Evolutionary conservation across 805 yeast genomes (phyloP), one percentile per base, ranked within the genome.

Genomic region (Candida orba): DNA sequence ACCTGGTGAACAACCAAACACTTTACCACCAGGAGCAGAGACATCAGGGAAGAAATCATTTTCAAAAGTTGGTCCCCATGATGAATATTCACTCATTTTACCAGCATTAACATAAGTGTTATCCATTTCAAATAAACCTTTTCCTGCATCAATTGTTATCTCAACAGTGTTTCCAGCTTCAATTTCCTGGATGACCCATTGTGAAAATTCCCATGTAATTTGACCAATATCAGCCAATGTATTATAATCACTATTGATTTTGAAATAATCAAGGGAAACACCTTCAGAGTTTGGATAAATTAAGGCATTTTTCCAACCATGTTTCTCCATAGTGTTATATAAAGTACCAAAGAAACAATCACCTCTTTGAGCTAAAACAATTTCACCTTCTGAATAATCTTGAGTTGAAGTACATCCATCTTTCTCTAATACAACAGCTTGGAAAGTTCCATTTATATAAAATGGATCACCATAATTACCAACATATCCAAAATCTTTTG

Each of bases 11-110:
- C 29, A 45, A 42, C 51, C 51, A 22, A 36, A 40, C 27, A 48
- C 51, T 8, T 27, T 14, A 35, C 48, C 48, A 42, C 51, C 51
- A 41, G 51, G 51, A 34, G 47, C 49, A 24, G 42, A 24, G 8
- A 45, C 20, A 15, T 38, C 32, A 29, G 51, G 51, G 29, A 29
- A 45, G 41, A 43, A 48, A 10, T 39, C 30, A 36, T 48, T 48
- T 42, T 43, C 42, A 32, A 39, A 48, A 12, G 47, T 45, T 41
- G 51, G 51, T 22, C 51, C 51, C 47, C 43, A 42, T 22, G 47
- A 40, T 6, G 47, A 29, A 35, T 40, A 48, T 34, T 36, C 43
- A 37, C 38, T 42, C 25, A 45, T 29, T 38, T 48, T 43, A 22
- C 49, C 49, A 36, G 51, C 40, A 15, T 39, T 39, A n/a, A 45